These are phyloP conservation scores for Penicillium steckii DNA, from an alignment of 495 filamentous ascomycete genomes.

Conservation along the genomic window DNA sequence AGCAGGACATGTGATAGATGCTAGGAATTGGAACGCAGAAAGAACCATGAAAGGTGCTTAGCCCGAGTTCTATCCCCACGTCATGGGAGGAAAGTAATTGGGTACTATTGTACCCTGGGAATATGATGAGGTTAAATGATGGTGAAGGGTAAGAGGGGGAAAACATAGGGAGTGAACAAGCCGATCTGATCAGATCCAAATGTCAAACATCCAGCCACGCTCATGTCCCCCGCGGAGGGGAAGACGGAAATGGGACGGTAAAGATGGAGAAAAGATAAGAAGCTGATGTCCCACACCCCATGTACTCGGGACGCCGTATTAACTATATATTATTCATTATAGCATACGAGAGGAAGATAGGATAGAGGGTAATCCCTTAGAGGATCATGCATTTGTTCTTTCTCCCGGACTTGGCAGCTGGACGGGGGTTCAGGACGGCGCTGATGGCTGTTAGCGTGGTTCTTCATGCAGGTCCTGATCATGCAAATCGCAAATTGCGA, in stretches of 20 bases:
- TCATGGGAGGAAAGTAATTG: not conserved
- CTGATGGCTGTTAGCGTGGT: conserved; percentile 39
- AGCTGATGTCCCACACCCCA: conserved; percentile 15
- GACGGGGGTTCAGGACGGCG: conserved; percentile 79
- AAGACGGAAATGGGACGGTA: too few species aligned
- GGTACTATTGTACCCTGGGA: too few species aligned
- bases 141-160: too few species aligned
- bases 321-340: conserved; percentile 46
- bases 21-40: not conserved
- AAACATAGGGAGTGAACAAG: too few species aligned
- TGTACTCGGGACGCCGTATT: conserved; percentile 45
- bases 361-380: conserved; percentile 36
- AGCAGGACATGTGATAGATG: not conserved
- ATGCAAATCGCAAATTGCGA: too few species aligned
- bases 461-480: not conserved
- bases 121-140: too few species aligned
- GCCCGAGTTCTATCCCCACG: not conserved
- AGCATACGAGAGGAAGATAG: conserved; percentile 29
- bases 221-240: too few species aligned
- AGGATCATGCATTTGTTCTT: conserved; percentile 74
- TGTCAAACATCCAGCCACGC: too few species aligned
- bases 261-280: conserved; percentile 17
- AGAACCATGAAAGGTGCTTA: too few species aligned
- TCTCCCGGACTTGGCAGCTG: conserved; percentile 60
- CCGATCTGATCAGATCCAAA: too few species aligned